These are phyloP conservation scores for Rhizomucor pusillus DNA, from an alignment of 371 early-diverging fungal species.

Conservation along the genomic window DNA sequence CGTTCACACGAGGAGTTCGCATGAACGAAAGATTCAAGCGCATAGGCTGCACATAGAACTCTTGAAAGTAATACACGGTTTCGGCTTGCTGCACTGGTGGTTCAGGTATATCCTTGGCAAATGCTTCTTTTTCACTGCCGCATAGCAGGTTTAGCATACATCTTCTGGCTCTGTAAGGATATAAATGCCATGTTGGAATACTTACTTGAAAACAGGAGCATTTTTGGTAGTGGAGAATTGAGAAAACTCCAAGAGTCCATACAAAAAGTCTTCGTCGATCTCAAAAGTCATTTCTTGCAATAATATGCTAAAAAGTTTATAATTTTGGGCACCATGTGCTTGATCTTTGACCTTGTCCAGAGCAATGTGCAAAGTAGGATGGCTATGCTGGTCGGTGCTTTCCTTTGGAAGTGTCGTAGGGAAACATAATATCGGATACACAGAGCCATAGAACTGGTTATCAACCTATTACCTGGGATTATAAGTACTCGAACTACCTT, in stretches of 20 bases:
- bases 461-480: conserved; percentile 59
- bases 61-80: conserved; percentile 82
- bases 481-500: neutral
- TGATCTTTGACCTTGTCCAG: conserved; percentile 74
- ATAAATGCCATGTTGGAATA: neutral
- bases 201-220: conserved; percentile 16
- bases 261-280: conserved; percentile 82
- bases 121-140: conserved; percentile 28
- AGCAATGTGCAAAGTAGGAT: conserved; percentile 57
- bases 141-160: no score
- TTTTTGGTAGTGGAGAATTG: conserved; percentile 52
- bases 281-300: conserved; percentile 88
- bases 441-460: conserved; percentile 75
- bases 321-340: conserved; percentile 79
- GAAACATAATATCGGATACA: conserved; percentile 80
- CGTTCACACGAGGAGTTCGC: conserved; percentile 60
- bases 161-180: no score
- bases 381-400: conserved; percentile 41
- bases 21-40: conserved; percentile 83
- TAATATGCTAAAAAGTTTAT: conserved; percentile 75
- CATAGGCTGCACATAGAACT: conserved; percentile 84
- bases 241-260: conserved; percentile 70
- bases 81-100: conserved; percentile 53
- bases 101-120: conserved; percentile 47
- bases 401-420: conserved; percentile 72